Conservation (phyloP, 345 rosid species). For the Syzygium jambos region DNA sequence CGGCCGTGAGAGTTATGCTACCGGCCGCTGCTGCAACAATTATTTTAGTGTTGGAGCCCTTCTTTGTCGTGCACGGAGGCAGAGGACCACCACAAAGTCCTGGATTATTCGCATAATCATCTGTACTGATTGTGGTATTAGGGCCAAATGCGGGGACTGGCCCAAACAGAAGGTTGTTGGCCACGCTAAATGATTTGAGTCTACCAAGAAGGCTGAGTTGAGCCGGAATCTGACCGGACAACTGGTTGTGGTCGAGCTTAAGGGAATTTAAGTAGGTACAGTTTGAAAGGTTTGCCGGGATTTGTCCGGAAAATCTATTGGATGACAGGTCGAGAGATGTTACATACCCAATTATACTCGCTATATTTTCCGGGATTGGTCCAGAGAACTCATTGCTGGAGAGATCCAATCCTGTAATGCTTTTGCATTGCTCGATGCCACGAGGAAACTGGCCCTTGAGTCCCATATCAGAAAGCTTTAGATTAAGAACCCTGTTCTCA, state of each 20-base stretch:
- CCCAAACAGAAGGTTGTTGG: constrained; percentile 57
- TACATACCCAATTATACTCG: background rate
- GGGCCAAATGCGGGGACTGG: constrained; percentile 25
- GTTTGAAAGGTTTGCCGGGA: constrained; percentile 31
- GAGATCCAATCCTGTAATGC: constrained; percentile 67
- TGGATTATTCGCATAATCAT: constrained; percentile 33
- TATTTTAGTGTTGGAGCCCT: constrained; percentile 19
- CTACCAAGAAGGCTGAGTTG: constrained; percentile 37
- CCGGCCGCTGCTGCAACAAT: constrained; percentile 61
- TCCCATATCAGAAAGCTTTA: constrained; percentile 55
- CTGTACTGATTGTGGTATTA: background rate
- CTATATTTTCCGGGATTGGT: constrained; percentile 36
- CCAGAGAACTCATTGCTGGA: constrained; percentile 64
- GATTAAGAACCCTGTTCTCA: constrained; percentile 70
- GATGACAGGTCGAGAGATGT: constrained; percentile 61
- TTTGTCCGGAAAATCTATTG: constrained; percentile 58
- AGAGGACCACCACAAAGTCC: constrained; percentile 58
- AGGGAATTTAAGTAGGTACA: constrained; percentile 55
- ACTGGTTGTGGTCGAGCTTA: constrained; percentile 49
- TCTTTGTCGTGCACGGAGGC: constrained; percentile 17
- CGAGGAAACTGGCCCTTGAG: constrained; percentile 62
- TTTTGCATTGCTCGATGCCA: constrained; percentile 33
- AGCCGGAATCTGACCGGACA: constrained; percentile 52
- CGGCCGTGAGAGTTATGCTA: constrained; percentile 60
- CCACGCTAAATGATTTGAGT: constrained; percentile 38